These are phyloP conservation scores for Craterostigma plantagineum DNA, from an alignment of 257 asterid species.

Conservation along the genomic window DNA sequence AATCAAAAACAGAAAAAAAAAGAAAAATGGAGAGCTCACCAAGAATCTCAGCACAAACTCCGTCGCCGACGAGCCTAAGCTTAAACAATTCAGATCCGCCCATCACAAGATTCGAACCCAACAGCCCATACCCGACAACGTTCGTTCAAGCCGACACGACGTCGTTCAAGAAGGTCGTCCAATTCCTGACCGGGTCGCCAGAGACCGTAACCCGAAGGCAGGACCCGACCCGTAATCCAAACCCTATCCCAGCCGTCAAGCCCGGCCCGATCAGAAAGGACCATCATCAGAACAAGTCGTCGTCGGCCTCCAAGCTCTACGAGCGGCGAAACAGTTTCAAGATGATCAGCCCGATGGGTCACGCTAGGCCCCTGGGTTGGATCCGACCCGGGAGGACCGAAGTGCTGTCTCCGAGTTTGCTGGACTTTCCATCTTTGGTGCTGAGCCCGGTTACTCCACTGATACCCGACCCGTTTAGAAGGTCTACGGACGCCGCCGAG, in stretches of 20 bases:
- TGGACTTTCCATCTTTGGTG: slow-evolving; percentile 64
- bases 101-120: slow-evolving; percentile 1
- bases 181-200: slow-evolving; percentile 85
- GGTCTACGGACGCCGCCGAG: slow-evolving; percentile 22
- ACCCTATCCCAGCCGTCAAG: slow-evolving; percentile 5
- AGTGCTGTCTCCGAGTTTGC: slow-evolving; percentile 66
- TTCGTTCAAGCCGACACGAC: slow-evolving; percentile 88
- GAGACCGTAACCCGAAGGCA: slow-evolving; percentile 9
- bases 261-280: slow-evolving; percentile 23
- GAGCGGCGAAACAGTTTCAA: slow-evolving; percentile 54
- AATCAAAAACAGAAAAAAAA: too few species aligned
- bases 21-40: too few species aligned
- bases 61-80: too few species aligned
- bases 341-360: slow-evolving; percentile 55
- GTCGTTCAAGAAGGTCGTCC: slow-evolving; percentile 93
- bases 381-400: slow-evolving; percentile 32
- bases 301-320: slow-evolving; percentile 37
- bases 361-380: slow-evolving; percentile 9
- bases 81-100: too few species aligned
- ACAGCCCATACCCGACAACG: slow-evolving; percentile 73
- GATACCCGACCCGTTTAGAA: slow-evolving; percentile 76
- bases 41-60: too few species aligned
- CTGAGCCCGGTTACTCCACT: slow-evolving; percentile 94
- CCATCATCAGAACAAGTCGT: slow-evolving; percentile 29
- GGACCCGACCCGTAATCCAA: too few species aligned